A percentile compares a stretch with the other conserved stretches of the same genome.
phyloP scores from a whole-genome alignment of 2,329 filamentous ascomycete genomes.

The Neofusicoccum sp. region DNA sequence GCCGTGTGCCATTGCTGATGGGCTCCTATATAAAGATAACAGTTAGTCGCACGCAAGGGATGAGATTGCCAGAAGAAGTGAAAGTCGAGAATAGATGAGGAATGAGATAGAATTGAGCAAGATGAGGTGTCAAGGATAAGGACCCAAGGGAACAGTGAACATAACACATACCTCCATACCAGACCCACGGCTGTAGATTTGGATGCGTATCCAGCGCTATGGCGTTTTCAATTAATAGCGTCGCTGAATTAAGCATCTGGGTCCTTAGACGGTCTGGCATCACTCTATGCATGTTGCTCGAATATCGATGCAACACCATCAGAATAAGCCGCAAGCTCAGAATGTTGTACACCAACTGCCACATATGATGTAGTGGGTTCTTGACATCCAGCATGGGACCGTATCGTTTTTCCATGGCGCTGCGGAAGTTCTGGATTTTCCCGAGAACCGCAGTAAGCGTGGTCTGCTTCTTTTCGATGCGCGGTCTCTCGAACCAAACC shows the following conservation, averaged over 20 bases:
- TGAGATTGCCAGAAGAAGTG: too few species aligned
- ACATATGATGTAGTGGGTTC: constrained; percentile 62
- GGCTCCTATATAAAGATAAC: constrained; percentile 49
- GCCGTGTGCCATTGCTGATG: constrained; percentile 72
- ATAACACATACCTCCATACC: constrained; percentile 56
- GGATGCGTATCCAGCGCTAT: constrained; percentile 55
- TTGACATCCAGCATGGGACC: constrained; percentile 59
- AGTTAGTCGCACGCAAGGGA: background rate
- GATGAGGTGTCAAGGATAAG: background rate
- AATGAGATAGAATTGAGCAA: constrained; percentile 12
- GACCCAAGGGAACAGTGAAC: background rate
- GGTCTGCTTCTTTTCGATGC: constrained; percentile 60
- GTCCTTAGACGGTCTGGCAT: constrained; percentile 64
- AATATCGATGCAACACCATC: constrained; percentile 67
- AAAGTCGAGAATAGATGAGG: background rate
- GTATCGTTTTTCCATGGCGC: constrained; percentile 64
- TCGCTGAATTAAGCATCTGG: constrained; percentile 62
- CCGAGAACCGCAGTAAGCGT: constrained; percentile 63
- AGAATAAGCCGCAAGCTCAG: constrained; percentile 63
- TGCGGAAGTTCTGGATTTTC: constrained; percentile 68
- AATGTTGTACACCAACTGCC: constrained; percentile 63
- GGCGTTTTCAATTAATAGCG: constrained; percentile 53
- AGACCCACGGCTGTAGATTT: constrained; percentile 59
- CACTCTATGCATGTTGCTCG: constrained; percentile 46
- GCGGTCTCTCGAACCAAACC: constrained; percentile 67